Evolutionary conservation across 2,329 filamentous ascomycete species (phyloP), one percentile per base, ranked within the genome.

Genomic region (Emericellopsis atlantica): DNA sequence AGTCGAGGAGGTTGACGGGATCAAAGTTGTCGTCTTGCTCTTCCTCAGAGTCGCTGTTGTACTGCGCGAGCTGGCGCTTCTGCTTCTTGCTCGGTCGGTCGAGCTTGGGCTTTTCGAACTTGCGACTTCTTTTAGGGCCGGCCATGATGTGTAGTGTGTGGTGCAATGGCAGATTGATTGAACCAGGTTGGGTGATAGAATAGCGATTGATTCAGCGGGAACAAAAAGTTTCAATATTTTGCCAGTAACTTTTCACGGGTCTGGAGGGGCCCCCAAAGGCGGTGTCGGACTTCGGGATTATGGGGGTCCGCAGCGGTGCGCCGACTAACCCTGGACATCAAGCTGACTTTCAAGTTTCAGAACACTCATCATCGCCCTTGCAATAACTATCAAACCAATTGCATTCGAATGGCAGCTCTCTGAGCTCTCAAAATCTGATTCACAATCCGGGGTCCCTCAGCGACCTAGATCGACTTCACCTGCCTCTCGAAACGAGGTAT

Each of bases 1-100:
- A 75, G 51, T 75, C 72, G 39, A 74, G 61, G 14, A 76, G 59
- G 47, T 74, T 66, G 45, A 74, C 68, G 2, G 71, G 65, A 24
- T 65, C 57, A 52, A 74, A 73, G 40, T 62, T 60, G 10, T 56
- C 32, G 21, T 59, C 56, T 5, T 61, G 54, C 8, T 62, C 61
- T n/a, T 59, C 56, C 32, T 66, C 69, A n/a, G 66, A 69, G 43
- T 68, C 67, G 61, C 70, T 74, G 56, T 73, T 61, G 56, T 74
- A 73, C 44, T 67, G 49, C 44, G 66, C 62, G 57, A 52, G 47
- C 46, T 61, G 65, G 39, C 58, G 55, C 56, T 65, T 74, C 62
- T 76, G 60, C 53, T 66, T 74, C 60, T 76, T 77, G 18, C 59
- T 57, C 0, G 70, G 70, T 12, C 65, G 60, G 36, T 58, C 52